Conservation (phyloP, 306 rosid genomes). For the Urtica urens region DNA sequence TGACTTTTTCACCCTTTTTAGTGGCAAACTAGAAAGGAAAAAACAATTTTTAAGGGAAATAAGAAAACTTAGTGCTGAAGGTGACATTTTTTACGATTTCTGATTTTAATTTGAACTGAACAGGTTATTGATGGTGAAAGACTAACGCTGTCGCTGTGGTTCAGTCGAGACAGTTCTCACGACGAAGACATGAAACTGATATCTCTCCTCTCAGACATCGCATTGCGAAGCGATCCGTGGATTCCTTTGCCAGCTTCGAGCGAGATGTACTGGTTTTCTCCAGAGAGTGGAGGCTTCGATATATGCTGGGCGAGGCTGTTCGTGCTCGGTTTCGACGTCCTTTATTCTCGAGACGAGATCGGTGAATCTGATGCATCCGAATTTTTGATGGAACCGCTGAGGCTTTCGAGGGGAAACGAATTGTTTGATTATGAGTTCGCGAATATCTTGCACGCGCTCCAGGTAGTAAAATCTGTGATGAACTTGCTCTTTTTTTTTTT, state of each 20-base stretch:
- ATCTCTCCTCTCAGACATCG: constrained; percentile 50
- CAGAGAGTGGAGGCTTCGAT: constrained; percentile 42
- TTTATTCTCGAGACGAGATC: constrained; percentile 29
- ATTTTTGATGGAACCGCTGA: constrained; percentile 33
- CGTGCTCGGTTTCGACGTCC: constrained; percentile 49
- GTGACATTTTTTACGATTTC: too few species aligned
- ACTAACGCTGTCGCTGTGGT: constrained; percentile 83
- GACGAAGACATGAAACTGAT: constrained; percentile 80
- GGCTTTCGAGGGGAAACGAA: constrained; percentile 42
- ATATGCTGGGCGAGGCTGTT: constrained; percentile 82
- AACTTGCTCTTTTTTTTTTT: too few species aligned
- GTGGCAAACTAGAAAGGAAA: too few species aligned
- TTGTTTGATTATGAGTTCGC: constrained; percentile 46
- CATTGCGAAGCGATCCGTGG: constrained; percentile 29
- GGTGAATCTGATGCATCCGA: constrained; percentile 36
- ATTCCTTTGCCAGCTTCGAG: constrained; percentile 69
- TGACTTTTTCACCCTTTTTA: too few species aligned
- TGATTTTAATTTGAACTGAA: too few species aligned
- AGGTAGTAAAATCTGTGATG: constrained; percentile 68
- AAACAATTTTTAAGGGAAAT: too few species aligned
- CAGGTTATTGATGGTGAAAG: constrained; percentile 88
- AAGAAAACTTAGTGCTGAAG: too few species aligned
- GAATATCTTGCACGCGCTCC: constrained; percentile 85
- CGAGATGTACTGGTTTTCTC: constrained; percentile 82
- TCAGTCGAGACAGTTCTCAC: constrained; percentile 69